Base-by-base conservation (phyloP, 768 basidiomycete species). In the Rhodotorula toruloides region DNA sequence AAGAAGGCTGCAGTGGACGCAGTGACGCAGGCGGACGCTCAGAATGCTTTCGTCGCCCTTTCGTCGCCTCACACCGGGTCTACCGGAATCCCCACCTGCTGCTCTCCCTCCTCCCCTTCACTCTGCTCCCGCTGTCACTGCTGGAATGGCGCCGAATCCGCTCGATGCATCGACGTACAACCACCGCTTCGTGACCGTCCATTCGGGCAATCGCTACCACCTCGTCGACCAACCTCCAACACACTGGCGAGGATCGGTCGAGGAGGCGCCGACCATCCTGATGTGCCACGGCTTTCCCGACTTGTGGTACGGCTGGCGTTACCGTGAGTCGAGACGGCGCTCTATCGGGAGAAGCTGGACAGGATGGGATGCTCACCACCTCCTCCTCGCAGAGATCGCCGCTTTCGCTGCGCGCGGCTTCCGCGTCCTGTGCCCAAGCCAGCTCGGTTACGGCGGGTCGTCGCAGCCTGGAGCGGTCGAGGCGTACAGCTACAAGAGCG, bases 251-350 rank as follows among this genome's bases (percentile, higher is more conserved):
- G 62, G 65, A 0, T 17, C 49, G 9, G 36, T 64, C 50, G 3
- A 32, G 14, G 31, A 40, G 12, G 65, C 65, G 9, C 66, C 70
- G 16, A 68, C 66, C 8, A 10, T 68, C 7, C 37, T 71, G 4
- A 34, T 71, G 17, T 46, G 31, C n/a, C 70, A 71, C 22, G 70
- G 70, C 3, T 71, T 64, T 37, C 70, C 70, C 2, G 70, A 71
- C 48, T 29, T 65, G 22, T 65, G 66, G 66, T 67, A 59, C 48
- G 70, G 70, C 19, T 71, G 63, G 59, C 39, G 70, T 21, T 68
- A 67, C 48, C 70, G 68, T 70, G 22, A 21, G 70, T 62, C 54
- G 8, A 21, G 29, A 5, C 40, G 9, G n/a, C 13, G 32, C 40
- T 29, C 48, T 5, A n/a, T 39, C 27, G n/a, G 19, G 36, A 25